Base-by-base conservation (phyloP, 2,329 filamentous ascomycete genomes). In the Colletotrichum noveboracense region DNA sequence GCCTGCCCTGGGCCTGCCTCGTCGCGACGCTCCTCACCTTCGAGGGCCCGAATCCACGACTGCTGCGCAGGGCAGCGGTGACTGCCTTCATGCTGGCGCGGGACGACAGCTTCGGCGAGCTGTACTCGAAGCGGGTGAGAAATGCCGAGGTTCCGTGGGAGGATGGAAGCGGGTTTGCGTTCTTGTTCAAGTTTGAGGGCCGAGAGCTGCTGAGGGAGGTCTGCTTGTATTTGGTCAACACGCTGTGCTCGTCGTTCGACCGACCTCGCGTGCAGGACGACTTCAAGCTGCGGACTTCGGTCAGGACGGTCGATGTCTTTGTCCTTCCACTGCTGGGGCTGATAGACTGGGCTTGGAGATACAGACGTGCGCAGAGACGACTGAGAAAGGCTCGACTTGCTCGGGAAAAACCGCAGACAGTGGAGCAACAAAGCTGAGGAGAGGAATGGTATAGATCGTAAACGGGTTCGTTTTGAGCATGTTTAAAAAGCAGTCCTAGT, bases 321-420 rank as follows among this genome's bases (percentile, higher is more conserved):
- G 74, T 73, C 16, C 18, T 76, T 48, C 74, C 74, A 28, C 38
- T 76, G 7, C 32, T 76, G 5, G 74, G 70, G 34, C 30, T 68
- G 34, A 9, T 74, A 12, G 74, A 76, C 12, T 76, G 74, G 74
- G 74, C 65, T 28, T 76, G 74, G 74, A 70, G 74, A 43, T 76
- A 74, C 18, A 69, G 70, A 18, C 70, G 36, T 10, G 64, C 74
- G 55, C 64, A 14, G 56, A 73, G 24, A 24, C 34, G 56, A 6
- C 21, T 30, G 32, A 68, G 34, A 16, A 38, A 56, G 28, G 30
- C 26, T 43, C 58, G 56, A 12, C 21, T 52, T 67, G 32, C 16
- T 16, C 43, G 34, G 9, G 43, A 13, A 5, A 52, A 36, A 24
- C 8, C 28, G 61, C n/a, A 43, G 30, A 12, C 24, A 43, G n/a